A percentile compares a stretch with the other conserved stretches of the same genome.
These are phyloP conservation scores for Globisporangium barbulae DNA, from an alignment of 352 stramenopile genomes.

Conservation along the genomic window DNA sequence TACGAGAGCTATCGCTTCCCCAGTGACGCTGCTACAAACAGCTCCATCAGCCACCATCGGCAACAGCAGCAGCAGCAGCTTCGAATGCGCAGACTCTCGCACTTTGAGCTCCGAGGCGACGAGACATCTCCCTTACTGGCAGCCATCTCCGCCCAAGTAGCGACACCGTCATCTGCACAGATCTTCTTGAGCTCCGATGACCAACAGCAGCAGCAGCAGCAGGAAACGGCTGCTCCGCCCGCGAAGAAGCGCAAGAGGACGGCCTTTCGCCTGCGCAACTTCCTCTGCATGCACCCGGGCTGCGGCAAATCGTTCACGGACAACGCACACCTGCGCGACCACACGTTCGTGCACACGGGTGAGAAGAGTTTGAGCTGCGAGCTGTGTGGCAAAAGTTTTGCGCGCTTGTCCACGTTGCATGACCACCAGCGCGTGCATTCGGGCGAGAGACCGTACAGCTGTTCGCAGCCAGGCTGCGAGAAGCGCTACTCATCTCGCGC, in stretches of 20 bases:
- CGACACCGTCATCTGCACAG: neutral
- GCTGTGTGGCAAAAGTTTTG: slow-evolving; percentile 49
- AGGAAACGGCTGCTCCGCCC: neutral
- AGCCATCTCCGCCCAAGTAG: neutral
- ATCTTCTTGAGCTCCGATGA: neutral
- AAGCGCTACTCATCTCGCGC: slow-evolving; percentile 51
- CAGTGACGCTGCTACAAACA: neutral
- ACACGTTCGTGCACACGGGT: slow-evolving; percentile 71
- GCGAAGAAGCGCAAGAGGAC: slow-evolving; percentile 41
- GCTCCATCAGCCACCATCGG: neutral
- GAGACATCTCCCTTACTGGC: neutral
- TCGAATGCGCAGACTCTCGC: neutral
- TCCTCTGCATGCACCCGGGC: slow-evolving; percentile 60
- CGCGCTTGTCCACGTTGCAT: slow-evolving; percentile 49
- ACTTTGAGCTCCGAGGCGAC: slow-evolving; percentile 9
- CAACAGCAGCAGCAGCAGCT: slow-evolving; percentile 5
- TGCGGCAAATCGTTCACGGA: slow-evolving; percentile 72
- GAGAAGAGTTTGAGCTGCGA: slow-evolving; percentile 56
- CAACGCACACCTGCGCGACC: slow-evolving; percentile 63
- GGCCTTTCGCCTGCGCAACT: slow-evolving; percentile 59
- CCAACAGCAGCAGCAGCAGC: slow-evolving; percentile 4
- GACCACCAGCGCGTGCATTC: slow-evolving; percentile 71
- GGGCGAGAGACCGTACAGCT: slow-evolving; percentile 69
- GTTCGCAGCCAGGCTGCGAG: slow-evolving; percentile 20
- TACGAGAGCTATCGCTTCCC: slow-evolving; percentile 6